Base-by-base conservation (phyloP, 495 filamentous ascomycete species). In the Trypethelium eluteriae region DNA sequence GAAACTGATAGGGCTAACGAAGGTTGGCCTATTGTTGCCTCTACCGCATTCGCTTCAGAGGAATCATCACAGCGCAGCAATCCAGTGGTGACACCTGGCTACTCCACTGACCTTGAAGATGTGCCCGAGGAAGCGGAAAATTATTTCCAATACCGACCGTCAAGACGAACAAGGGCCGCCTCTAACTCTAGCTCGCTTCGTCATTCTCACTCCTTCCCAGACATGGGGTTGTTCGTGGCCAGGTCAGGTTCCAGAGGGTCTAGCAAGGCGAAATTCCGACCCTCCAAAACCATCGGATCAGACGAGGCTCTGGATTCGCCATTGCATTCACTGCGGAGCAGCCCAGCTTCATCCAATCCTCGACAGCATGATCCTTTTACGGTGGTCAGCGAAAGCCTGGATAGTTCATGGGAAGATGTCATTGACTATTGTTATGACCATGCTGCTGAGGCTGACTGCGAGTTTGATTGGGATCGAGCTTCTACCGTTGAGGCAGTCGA, bases 381-480 rank as follows among this genome's bases (percentile, higher is more conserved):
- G 10, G 53, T 59, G 5, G 53, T 36, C 73, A 80, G 16, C 67
- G 74, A 74, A 7, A 66, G 72, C 5, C 73, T 83, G 36, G 84
- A 86, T 46, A 83, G 86, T 56, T 88, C 82, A 32, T 98, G 93
- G 93, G 93, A 98, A 71, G 90, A 92, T 53, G 92, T 93, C 70
- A 93, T 98, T 70, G 93, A 96, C 74, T 97, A 89, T 75, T 94
- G 88, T 74, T 98, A 97, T 72, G 90, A 96, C 68, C 86, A 94
- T 75, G 91, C 88, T 59, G 91, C 89, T 7, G 93, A 97, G 75
- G 91, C 92, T 1, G 85, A 92, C 70, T 96, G 89, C 72, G 85
- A 97, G 70, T 96, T 92, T 69, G 89, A 94, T 67, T 96, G 92
- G 92, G 83, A 87, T 59, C 83, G 39, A 49, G 34, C 38, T 14